Percentiles rank a stretch among this genome's conserved stretches.
These are phyloP conservation scores for Neurospora sp. DNA, from an alignment of 495 filamentous ascomycete species.

Conservation along the genomic window DNA sequence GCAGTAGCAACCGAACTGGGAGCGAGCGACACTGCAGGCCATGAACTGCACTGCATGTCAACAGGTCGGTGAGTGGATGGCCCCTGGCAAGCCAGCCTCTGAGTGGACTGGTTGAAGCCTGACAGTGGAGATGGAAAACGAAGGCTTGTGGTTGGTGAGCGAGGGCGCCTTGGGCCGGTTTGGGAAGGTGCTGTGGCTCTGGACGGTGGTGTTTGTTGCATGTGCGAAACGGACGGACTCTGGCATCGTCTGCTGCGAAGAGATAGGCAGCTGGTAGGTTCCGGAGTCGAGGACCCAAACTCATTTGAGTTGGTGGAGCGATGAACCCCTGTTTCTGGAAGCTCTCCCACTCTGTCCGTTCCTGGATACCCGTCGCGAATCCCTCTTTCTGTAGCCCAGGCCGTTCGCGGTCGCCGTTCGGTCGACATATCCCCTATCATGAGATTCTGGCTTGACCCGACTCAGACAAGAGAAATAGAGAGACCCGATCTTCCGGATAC, in stretches of 20 bases:
- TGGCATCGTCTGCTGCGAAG: neutral
- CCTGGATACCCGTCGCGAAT: neutral
- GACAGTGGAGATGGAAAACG: neutral
- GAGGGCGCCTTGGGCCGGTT: neutral
- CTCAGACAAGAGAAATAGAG: neutral
- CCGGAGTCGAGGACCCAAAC: neutral
- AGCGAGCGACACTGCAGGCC: neutral
- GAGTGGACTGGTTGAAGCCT: neutral
- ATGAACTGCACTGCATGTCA: neutral
- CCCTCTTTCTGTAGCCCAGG: neutral
- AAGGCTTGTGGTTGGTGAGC: neutral
- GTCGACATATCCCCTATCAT: neutral
- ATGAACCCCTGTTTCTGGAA: neutral
- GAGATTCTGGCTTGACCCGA: neutral
- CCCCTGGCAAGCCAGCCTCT: neutral
- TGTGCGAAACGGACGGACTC: neutral
- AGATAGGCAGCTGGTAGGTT: neutral
- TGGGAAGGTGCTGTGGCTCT: neutral
- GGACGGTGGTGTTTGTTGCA: neutral
- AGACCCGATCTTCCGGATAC: neutral
- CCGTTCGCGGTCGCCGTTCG: neutral
- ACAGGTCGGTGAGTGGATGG: neutral
- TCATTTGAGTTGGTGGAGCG: neutral
- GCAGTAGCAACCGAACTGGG: neutral
- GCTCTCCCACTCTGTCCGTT: neutral